A percentile compares a stretch with the other conserved stretches of the same genome.
Conservation (phyloP, 164 flowering plant species). For the Saururus chinensis region DNA sequence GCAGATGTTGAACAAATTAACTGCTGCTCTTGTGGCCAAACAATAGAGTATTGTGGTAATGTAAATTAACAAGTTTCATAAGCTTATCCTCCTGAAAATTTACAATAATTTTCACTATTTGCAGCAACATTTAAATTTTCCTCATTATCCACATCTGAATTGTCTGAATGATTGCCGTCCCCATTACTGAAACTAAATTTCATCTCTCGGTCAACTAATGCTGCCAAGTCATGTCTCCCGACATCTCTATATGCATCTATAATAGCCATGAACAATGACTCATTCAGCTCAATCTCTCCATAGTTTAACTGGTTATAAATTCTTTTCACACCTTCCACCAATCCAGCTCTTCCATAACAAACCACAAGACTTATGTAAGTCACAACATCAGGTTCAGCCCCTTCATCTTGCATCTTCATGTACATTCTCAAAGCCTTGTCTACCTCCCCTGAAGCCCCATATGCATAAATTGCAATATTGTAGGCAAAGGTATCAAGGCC, state of each 20-base stretch:
- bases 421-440: conserved; percentile 58
- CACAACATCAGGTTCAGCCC: conserved; percentile 59
- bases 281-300: conserved; percentile 55
- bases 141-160: not conserved
- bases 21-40: too few species aligned
- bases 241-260: conserved; percentile 22
- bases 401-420: conserved; percentile 76
- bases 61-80: not conserved
- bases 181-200: conserved; percentile 23
- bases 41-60: not conserved
- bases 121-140: not conserved
- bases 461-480: conserved; percentile 68
- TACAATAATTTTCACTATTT: not conserved
- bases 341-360: conserved; percentile 80
- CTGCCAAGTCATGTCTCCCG: conserved; percentile 48
- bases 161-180: not conserved
- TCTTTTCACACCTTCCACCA: conserved; percentile 76
- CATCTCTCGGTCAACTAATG: conserved; percentile 58
- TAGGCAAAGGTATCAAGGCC: conserved; percentile 42
- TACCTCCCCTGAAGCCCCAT: conserved; percentile 37
- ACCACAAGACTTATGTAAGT: conserved; percentile 52
- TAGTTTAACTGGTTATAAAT: conserved; percentile 45
- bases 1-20: too few species aligned
- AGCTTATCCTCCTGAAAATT: not conserved
- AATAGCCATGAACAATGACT: conserved; percentile 50